Percentiles rank a stretch among this genome's conserved stretches.
These are phyloP conservation scores for Plectosphaerella sp. DNA, from an alignment of 2,329 filamentous ascomycete species.

Conservation along the genomic window DNA sequence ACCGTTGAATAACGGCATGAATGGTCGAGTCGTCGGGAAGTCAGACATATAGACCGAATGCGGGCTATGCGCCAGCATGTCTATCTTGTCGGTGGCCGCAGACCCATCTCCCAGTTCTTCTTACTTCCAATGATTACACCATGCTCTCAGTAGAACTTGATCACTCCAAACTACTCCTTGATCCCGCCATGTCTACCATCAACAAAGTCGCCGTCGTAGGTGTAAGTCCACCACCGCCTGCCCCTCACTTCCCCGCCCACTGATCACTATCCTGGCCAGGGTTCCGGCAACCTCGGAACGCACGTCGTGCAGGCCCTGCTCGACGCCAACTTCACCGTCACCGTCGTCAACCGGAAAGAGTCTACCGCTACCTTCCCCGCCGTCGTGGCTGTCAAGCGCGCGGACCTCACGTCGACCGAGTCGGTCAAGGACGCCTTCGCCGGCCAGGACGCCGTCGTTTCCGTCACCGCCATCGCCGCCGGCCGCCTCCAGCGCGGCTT, in stretches of 20 bases:
- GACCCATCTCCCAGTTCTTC: too few species aligned
- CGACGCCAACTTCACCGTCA: slow-evolving; percentile 39
- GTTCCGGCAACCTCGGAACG: slow-evolving; percentile 25
- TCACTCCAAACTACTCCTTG: too few species aligned
- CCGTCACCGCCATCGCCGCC: slow-evolving; percentile 37
- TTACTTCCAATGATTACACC: too few species aligned
- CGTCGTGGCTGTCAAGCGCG: slow-evolving; percentile 35
- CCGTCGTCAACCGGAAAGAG: slow-evolving; percentile 43
- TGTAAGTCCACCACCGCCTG: slow-evolving; percentile 16
- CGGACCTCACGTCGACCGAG: slow-evolving; percentile 37
- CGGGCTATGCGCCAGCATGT: too few species aligned
- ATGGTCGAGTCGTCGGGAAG: too few species aligned
- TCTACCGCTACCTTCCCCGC: slow-evolving; percentile 30
- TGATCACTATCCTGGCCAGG: slow-evolving; percentile 16
- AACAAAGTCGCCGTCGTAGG: slow-evolving; percentile 29
- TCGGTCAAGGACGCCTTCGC: slow-evolving; percentile 42
- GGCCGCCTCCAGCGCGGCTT: slow-evolving; percentile 40
- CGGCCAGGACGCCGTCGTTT: slow-evolving; percentile 53
- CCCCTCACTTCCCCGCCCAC: not conserved
- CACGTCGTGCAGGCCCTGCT: slow-evolving; percentile 24
- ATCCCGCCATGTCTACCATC: slow-evolving; percentile 17
- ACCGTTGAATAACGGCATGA: too few species aligned
- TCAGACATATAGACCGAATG: too few species aligned
- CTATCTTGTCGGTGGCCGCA: too few species aligned
- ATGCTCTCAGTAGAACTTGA: too few species aligned